Evolutionary conservation across 805 yeast genomes (phyloP), one percentile per base, ranked within the genome.

Genomic region (Saturnispora silvae): DNA sequence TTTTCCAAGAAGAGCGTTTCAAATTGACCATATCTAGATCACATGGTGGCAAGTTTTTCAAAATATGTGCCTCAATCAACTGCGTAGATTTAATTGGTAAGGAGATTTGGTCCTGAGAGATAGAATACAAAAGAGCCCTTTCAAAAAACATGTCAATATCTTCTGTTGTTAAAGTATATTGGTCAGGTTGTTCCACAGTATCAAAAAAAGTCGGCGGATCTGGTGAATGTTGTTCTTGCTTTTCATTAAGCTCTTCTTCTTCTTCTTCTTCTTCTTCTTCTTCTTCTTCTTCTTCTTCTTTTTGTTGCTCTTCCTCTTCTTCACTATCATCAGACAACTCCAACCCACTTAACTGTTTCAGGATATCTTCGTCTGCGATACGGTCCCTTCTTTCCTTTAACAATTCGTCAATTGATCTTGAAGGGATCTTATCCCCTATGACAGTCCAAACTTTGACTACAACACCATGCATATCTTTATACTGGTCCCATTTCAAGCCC

Each of bases 1-100:
- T 89, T 56, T 82, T 86, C 94, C 94, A 89, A 3, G 86, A 72
- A 0, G 95, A 77, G 51, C 75, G 80, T 56, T 86, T 87, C 41
- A 81, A 69, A 46, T 71, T 77, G 28, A 77, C 70, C 35, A 59
- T 57, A 20, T 60, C 54, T 4, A 61, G 51, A 48, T 75, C 79
- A 38, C 81, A 68, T 1, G 71, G 65, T 0, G 95, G 94, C n/a
- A 89, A 57, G 56, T 85, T 83, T 34, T 71, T 72, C 42, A 77
- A 65, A 11, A 87, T 61, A 48, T 77, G 76, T 31, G 67, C 70
- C 0, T 92, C 70, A 67, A 87, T 77, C 55, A 89, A 80, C 17
- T 67, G 70, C 0, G 96, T 83, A 3, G 94, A 67, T 1, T 72
- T 60, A 20, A 83, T 65, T 5, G 97, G 96, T 4, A 75, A 51